Base-by-base conservation (phyloP, 805 yeast genomes). In the Zygosaccharomyces pseudorouxii region DNA sequence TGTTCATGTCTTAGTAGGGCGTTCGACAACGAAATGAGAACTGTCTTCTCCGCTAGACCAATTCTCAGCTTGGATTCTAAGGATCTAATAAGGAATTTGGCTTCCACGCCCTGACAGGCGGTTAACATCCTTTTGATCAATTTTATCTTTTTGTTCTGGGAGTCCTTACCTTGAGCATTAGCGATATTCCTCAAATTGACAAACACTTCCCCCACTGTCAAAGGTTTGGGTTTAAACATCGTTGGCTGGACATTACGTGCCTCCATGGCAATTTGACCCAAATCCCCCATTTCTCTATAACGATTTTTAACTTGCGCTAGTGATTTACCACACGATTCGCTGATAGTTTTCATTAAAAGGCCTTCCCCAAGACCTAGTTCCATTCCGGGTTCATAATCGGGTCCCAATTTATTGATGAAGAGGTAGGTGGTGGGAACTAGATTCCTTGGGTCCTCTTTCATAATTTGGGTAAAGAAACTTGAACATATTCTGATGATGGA, bases 281-380 rank as follows among this genome's bases (percentile, higher is more conserved):
- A 73, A 69, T 93, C 99, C 33, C 99, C 99, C 6, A 79, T 76
- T 53, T 85, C 80, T 46, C 81, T 83, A 59, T 84, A 86, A 51
- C 88, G 93, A 28, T 74, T 71, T 63, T 81, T 89, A 46, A 93
- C 78, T 52, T 83, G 87, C 2, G 80, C 71, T 0, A 80, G 56
- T 0, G 90, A 76, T 47, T 95, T 75, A 1, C 99, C 99, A 14
- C 96, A 90, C 43, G 95, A 80, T 60, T 87, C 96, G 30, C 89
- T 81, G 36, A 93, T 80, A 0, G 98, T 93, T 60, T 90, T 93
- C 59, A 90, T 81, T 23, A 93, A 71, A 9, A 93, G 64, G 2
- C 95, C 82, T 65, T 93, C 99, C 14, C 99, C 99, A 2, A 93
- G 74, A 0, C 99, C 99, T 22, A 93, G 72, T 62, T 93, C 99